These are phyloP conservation scores for Umbelopsis sp. DNA, from an alignment of 371 early-diverging fungal species.

Conservation along the genomic window DNA sequence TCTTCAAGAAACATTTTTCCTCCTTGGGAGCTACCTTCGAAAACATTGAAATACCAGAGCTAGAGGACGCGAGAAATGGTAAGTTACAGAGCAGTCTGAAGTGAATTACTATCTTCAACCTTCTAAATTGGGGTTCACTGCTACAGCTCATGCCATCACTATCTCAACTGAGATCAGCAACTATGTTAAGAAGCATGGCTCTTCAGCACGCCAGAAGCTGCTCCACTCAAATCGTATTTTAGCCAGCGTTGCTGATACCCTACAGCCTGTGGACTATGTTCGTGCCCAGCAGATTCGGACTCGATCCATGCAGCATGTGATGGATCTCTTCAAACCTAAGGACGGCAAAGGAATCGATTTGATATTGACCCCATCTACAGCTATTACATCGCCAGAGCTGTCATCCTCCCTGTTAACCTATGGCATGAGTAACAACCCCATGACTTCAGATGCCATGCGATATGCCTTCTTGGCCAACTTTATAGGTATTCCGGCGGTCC, in stretches of 20 bases:
- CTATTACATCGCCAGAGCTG: constrained; percentile 61
- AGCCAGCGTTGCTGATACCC: constrained; percentile 24
- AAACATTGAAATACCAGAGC: constrained; percentile 67
- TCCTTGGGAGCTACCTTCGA: constrained; percentile 64
- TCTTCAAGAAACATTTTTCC: constrained; percentile 44
- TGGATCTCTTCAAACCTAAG: constrained; percentile 46
- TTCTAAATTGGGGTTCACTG: neutral
- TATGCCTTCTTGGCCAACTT: constrained; percentile 69
- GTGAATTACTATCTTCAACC: too few relatives aligned
- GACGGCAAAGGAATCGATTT: constrained; percentile 46
- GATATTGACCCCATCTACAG: constrained; percentile 64
- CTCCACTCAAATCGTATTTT: constrained; percentile 42
- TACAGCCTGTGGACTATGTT: constrained; percentile 51
- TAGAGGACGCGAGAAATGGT: constrained; percentile 50
- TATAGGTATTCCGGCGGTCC: constrained; percentile 71
- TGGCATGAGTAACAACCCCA: constrained; percentile 60
- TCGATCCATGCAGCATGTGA: constrained; percentile 56
- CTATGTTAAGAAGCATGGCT: constrained; percentile 32
- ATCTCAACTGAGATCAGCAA: constrained; percentile 67
- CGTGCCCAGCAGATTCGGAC: constrained; percentile 65
- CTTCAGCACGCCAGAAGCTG: constrained; percentile 25
- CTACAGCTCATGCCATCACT: constrained; percentile 64
- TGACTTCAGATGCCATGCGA: constrained; percentile 56
- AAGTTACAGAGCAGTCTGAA: neutral
- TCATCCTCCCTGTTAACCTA: constrained; percentile 43